Conservation (phyloP, 202 grass and related monocot genomes). For the Zizania palustris region DNA sequence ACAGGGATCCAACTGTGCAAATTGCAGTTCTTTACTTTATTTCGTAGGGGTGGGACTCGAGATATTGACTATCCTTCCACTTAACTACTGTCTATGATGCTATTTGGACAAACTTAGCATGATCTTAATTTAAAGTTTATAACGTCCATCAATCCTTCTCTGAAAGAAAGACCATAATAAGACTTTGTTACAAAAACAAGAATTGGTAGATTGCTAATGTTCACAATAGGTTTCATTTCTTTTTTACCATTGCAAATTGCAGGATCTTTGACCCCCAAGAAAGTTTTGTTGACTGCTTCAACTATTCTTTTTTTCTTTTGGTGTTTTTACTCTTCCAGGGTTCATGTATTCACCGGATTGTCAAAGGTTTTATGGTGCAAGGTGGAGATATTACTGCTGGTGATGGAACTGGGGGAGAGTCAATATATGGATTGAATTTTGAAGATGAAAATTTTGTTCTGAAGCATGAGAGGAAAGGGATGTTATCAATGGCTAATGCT, state of each 20-base stretch:
- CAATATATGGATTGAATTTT: slow-evolving; percentile 91
- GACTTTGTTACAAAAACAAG: slow-evolving; percentile 29
- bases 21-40: slow-evolving; percentile 14
- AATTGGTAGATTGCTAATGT: slow-evolving; percentile 17
- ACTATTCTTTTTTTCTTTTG: slow-evolving; percentile 5
- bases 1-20: slow-evolving; percentile 36
- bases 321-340: slow-evolving; percentile 54
- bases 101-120: slow-evolving; percentile 8
- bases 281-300: slow-evolving; percentile 7
- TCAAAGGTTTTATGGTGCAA: slow-evolving; percentile 98
- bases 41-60: slow-evolving; percentile 30
- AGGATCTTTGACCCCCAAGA: neutral
- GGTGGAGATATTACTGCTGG: slow-evolving; percentile 90
- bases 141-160: slow-evolving; percentile 1
- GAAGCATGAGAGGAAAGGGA: slow-evolving; percentile 94
- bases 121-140: slow-evolving; percentile 15
- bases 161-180: slow-evolving; percentile 30
- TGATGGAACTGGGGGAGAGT: slow-evolving; percentile 85
- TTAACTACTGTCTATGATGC: slow-evolving; percentile 20
- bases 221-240: slow-evolving; percentile 16
- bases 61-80: slow-evolving; percentile 23
- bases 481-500: slow-evolving; percentile 92
- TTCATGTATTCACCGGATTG: slow-evolving; percentile 75
- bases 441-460: slow-evolving; percentile 86
- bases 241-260: neutral